Conservation (phyloP, 352 stramenopile genomes). For the Globisporangium iwayamae region DNA sequence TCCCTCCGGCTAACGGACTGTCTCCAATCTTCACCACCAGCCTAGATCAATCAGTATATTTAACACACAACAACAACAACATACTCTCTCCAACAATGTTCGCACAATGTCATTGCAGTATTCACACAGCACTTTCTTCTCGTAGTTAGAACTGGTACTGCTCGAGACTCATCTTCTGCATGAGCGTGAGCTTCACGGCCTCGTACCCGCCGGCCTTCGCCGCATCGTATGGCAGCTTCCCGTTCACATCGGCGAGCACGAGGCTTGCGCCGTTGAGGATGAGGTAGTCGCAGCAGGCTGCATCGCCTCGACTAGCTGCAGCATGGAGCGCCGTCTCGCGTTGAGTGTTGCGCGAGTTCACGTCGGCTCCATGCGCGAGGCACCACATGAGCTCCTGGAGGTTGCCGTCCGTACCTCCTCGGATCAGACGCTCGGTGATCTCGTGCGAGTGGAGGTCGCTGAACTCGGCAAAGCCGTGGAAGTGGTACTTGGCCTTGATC, state of each 20-base stretch:
- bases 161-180: conserved; percentile 70
- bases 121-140: background rate
- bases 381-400: conserved; percentile 72
- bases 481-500: conserved; percentile 86
- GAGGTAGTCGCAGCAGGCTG: conserved; percentile 70
- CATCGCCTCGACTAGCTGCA: conserved; percentile 31
- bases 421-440: conserved; percentile 46
- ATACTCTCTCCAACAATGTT: background rate
- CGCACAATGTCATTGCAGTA: background rate
- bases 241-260: conserved; percentile 39
- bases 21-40: conserved; percentile 9
- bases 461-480: conserved; percentile 58
- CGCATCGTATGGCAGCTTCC: conserved; percentile 53
- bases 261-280: conserved; percentile 78
- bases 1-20: conserved; percentile 30
- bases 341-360: conserved; percentile 52
- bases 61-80: background rate
- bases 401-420: conserved; percentile 32
- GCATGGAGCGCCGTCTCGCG: conserved; percentile 62
- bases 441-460: conserved; percentile 24
- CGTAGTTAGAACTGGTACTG: conserved; percentile 49
- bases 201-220: conserved; percentile 61
- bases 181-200: conserved; percentile 55
- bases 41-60: conserved; percentile 11
- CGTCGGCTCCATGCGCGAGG: conserved; percentile 74